Percentiles rank a stretch among this genome's conserved stretches.
Conservation (phyloP, 176 grass and related monocot species). For the Paspalum vaginatum region DNA sequence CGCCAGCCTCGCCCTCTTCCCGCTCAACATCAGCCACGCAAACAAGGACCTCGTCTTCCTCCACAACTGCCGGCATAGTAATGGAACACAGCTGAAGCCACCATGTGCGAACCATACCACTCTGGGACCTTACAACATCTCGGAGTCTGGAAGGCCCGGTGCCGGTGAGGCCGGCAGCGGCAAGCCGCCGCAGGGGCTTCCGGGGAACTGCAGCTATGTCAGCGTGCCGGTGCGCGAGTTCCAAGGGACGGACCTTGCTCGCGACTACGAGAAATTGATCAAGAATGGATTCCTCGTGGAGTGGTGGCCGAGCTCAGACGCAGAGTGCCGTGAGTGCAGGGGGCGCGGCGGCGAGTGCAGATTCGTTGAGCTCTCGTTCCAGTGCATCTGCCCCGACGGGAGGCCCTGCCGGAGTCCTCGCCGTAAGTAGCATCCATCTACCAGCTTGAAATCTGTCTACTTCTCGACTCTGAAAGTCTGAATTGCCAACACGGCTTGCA, state of each 20-base stretch:
- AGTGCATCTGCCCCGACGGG: conserved; percentile 49
- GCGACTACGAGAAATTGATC: conserved; percentile 29
- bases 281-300: conserved; percentile 42
- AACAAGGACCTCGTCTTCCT: conserved; percentile 52
- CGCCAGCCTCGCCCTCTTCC: conserved; percentile 11
- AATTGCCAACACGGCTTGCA: background rate
- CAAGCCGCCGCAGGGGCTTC: background rate
- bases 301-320: background rate
- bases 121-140: background rate
- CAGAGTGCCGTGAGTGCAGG: conserved; percentile 33
- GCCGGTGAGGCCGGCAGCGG: background rate
- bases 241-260: background rate
- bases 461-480: background rate
- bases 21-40: background rate
- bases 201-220: background rate
- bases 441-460: background rate
- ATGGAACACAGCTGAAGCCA: too few species aligned
- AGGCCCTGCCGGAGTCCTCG: background rate
- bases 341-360: conserved; percentile 47
- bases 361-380: conserved; percentile 14
- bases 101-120: too few species aligned
- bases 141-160: too few species aligned
- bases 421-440: background rate
- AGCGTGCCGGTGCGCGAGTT: conserved; percentile 39
- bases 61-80: too few species aligned